Evolutionary conservation across 1,284 basidiomycete genomes (phyloP), one percentile per base, ranked within the genome.

Genomic region (Rhodotorula sp.): DNA sequence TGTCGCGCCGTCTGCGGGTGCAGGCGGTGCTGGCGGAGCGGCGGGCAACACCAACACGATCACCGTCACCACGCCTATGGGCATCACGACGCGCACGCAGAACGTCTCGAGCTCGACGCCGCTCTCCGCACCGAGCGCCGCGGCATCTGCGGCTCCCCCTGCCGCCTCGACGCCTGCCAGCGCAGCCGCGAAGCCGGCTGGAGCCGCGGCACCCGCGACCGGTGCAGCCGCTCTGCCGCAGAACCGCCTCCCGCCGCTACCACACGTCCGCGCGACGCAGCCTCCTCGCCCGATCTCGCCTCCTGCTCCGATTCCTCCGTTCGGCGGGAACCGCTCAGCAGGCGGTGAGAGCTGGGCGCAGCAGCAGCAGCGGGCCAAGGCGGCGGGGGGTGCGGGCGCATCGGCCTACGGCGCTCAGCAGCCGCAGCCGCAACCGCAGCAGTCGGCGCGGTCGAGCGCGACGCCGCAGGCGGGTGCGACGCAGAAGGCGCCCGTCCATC

Each of bases 61-160:
- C 83, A 95, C 91, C 25, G 96, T 99, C 78, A 97, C 93, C 13
- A 98, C 96, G 2, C 95, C 95, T 27, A 86, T 87, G 68, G 94
- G 95, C 57, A 92, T 89, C 12, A 90, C 91, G 19, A 86, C 87
- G 60, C 85, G 86, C 71, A 83, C 85, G 12, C 83, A 77, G 68
- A 71, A 74, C 66, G 69, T 64, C 72, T 66, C 55, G 53, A 56
- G 69, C 25, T 54, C 52, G 63, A 65, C 61, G 53, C 61, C 46
- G 19, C 48, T 17, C 34, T 62, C 61, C 3, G 17, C 34, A 34
- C 34, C 34, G n/a, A 21, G 34, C 73, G 74, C 55, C 19, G 41
- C 41, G 5, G 34, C 49, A 7, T 78, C 67, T 52, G 79, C 70
- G 42, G 80, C 79, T 45, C 82, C 82, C 41, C 74, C 61, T 42